Conservation (phyloP, 2,329 filamentous ascomycete genomes). For the Fusarium succisae region DNA sequence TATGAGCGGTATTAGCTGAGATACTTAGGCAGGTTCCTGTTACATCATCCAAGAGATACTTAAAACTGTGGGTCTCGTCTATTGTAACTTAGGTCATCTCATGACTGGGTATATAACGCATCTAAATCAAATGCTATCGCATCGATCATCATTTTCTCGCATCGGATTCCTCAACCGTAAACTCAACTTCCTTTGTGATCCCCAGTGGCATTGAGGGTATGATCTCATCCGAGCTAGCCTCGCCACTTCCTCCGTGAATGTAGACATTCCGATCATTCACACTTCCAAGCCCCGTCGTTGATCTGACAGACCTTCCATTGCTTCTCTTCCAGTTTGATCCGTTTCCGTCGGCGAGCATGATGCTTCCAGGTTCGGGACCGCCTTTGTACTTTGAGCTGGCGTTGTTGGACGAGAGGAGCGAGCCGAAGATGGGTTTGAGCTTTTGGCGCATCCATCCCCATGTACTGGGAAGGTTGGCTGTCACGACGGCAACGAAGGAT, state of each 20-base stretch:
- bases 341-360: constrained; percentile 34
- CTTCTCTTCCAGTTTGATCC: constrained; percentile 30
- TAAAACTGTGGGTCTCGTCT: neutral
- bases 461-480: constrained; percentile 50
- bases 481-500: constrained; percentile 52
- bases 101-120: neutral
- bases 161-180: constrained; percentile 22
- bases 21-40: neutral
- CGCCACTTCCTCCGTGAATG: constrained; percentile 26
- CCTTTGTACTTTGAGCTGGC: constrained; percentile 29
- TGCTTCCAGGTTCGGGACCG: constrained; percentile 34
- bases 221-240: constrained; percentile 35
- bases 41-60: neutral
- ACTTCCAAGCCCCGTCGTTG: neutral
- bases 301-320: constrained; percentile 16
- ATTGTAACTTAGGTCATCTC: neutral
- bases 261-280: constrained; percentile 9
- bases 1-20: rapidly evolving
- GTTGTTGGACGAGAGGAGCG: constrained; percentile 36
- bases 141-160: neutral
- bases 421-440: constrained; percentile 38
- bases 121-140: neutral
- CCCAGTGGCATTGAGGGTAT: neutral
- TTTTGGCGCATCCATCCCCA: constrained; percentile 42
- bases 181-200: constrained; percentile 36